Percentiles rank a stretch among this genome's conserved stretches.
Evolutionary conservation across 1,139 yeast species (phyloP).

Genomic region (Martiniozyma asiatica): DNA sequence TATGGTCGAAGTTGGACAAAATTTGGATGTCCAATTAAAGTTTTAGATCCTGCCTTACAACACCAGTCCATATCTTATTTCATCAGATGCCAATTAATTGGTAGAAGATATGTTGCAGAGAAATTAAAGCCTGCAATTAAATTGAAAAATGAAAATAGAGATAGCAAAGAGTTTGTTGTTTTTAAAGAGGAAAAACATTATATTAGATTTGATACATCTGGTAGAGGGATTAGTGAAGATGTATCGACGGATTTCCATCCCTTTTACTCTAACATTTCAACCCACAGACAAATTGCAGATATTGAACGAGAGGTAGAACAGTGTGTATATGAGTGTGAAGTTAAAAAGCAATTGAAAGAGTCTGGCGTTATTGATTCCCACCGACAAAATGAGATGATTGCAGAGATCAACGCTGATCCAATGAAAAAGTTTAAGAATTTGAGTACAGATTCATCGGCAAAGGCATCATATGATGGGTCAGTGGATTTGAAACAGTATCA

Average conservation of each 20-base stretch:
- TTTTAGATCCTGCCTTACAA: slow-evolving; percentile 19
- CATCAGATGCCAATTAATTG: slow-evolving; percentile 18
- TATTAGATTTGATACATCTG: slow-evolving; percentile 15
- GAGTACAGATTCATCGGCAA: no score
- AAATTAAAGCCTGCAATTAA: no score
- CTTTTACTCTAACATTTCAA: no score
- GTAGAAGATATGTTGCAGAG: no score
- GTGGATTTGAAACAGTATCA: no score
- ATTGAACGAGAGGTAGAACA: slow-evolving; percentile 10
- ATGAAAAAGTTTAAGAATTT: no score
- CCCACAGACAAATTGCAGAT: slow-evolving; percentile 11
- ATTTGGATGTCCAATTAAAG: slow-evolving; percentile 24
- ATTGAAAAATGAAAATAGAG: no score
- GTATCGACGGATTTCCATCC: no score
- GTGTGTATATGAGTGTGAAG: slow-evolving; percentile 10
- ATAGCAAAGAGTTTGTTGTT: no score
- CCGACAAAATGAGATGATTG: slow-evolving; percentile 11
- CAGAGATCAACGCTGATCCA: slow-evolving; percentile 1
- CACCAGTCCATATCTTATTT: slow-evolving; percentile 19
- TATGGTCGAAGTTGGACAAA: slow-evolving; percentile 28
- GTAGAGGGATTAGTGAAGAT: no score
- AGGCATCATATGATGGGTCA: no score
- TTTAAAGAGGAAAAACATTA: no score
- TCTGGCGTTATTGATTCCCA: slow-evolving; percentile 12
- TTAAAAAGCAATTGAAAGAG: slow-evolving; percentile 8